These are phyloP conservation scores for Penicillium psychrosexuale DNA, from an alignment of 2,329 filamentous ascomycete genomes.

Conservation along the genomic window DNA sequence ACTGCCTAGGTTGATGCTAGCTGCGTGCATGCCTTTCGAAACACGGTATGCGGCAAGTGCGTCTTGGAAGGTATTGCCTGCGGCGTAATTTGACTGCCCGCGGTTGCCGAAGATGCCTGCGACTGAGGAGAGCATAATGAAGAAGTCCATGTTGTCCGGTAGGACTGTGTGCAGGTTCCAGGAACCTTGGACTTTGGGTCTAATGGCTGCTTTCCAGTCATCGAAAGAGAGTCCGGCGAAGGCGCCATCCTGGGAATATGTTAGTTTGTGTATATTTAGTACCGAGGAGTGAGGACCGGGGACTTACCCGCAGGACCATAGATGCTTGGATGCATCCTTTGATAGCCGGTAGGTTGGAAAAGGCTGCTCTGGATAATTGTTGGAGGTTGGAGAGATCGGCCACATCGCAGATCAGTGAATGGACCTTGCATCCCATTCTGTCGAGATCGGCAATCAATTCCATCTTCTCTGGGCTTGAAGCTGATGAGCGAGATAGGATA, in stretches of 20 bases:
- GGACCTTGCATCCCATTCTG: conserved; percentile 11
- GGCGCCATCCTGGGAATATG: conserved; percentile 12
- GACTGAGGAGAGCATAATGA: conserved; percentile 43
- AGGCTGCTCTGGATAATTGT: conserved; percentile 1
- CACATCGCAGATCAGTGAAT: conserved; percentile 19
- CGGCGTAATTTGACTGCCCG: conserved; percentile 47
- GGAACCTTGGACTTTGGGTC: conserved; percentile 42
- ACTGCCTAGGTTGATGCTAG: conserved; percentile 29
- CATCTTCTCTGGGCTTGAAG: conserved; percentile 4
- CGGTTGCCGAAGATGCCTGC: conserved; percentile 46
- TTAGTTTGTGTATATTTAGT: neutral
- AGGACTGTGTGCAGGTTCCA: conserved; percentile 36
- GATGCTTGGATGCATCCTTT: conserved; percentile 27
- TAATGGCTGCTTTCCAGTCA: conserved; percentile 37
- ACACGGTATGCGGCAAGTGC: conserved; percentile 32
- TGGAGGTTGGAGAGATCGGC: conserved; percentile 8
- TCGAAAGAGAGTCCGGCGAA: conserved; percentile 35
- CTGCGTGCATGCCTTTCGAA: conserved; percentile 16
- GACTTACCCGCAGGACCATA: conserved; percentile 23
- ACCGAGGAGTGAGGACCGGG: neutral
- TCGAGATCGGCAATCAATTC: conserved; percentile 13
- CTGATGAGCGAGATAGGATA: conserved; percentile 19
- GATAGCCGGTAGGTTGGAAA: conserved; percentile 16
- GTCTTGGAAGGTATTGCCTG: conserved; percentile 41
- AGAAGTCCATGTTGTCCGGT: conserved; percentile 40